A percentile compares a stretch with the other conserved stretches of the same genome.
Evolutionary conservation across 345 rosid genomes (phyloP).

Genomic region (Eucalyptus lansdowneana): DNA sequence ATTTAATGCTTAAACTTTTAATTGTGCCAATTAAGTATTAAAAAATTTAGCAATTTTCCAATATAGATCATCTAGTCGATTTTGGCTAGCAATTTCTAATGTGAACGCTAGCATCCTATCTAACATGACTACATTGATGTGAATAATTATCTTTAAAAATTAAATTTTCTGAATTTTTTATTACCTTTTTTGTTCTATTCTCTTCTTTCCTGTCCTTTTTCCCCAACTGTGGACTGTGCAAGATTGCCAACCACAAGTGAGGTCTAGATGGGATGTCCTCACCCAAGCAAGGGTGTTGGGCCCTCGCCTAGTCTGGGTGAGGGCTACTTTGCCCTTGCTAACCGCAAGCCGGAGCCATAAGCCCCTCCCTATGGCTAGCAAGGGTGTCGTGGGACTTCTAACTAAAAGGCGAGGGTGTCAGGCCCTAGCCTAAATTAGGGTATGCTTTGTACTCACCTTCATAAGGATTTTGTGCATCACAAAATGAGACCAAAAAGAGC

Average conservation of each 20-base stretch:
- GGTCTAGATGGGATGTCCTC: neutral
- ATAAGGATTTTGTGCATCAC: too few relatives aligned
- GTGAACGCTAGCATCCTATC: fast-evolving
- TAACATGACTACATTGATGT: fast-evolving
- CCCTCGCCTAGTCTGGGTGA: fast-evolving
- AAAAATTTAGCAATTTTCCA: too few relatives aligned
- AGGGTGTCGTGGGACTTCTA: neutral
- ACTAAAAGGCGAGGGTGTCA: neutral
- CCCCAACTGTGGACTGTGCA: fast-evolving
- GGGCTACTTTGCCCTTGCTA: neutral
- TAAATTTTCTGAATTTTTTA: too few relatives aligned
- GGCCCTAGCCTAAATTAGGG: neutral
- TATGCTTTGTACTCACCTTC: neutral
- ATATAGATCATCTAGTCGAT: neutral
- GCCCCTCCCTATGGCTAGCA: neutral
- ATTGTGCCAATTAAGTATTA: neutral
- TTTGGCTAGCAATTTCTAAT: fast-evolving
- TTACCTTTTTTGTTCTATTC: too few relatives aligned
- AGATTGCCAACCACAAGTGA: fast-evolving
- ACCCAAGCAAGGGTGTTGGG: neutral
- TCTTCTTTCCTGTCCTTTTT: too few relatives aligned
- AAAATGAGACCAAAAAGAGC: too few relatives aligned
- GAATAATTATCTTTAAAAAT: too few relatives aligned
- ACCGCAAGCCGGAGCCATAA: too few relatives aligned
- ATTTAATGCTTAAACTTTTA: too few relatives aligned